Evolutionary conservation across 2,329 filamentous ascomycete genomes (phyloP).

Genomic region (Aspergillus sp.): DNA sequence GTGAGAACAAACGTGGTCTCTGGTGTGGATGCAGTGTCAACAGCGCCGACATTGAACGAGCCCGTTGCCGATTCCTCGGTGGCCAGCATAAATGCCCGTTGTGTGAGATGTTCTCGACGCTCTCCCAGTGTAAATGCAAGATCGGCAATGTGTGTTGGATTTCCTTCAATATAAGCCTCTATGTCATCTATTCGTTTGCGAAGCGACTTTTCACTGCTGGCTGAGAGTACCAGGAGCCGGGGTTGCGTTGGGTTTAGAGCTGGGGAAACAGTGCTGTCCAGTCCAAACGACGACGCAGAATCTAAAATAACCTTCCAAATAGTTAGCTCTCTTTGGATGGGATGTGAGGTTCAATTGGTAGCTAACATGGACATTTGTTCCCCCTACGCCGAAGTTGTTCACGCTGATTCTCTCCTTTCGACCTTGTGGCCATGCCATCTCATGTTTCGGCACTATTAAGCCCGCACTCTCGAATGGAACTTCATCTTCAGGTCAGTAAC

Average conservation of each 20-base stretch:
- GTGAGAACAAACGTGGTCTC: conserved; percentile 17
- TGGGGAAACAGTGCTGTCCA: background rate
- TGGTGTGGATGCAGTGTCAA: background rate
- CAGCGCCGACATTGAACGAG: background rate
- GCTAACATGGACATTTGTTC: conserved; percentile 14
- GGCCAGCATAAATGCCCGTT: conserved; percentile 3
- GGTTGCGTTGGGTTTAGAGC: background rate
- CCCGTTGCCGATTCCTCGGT: background rate
- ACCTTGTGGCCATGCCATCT: conserved; percentile 19
- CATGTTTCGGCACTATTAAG: conserved; percentile 6
- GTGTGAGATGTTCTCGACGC: conserved; percentile 8
- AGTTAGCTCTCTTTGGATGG: background rate
- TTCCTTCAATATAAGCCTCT: background rate
- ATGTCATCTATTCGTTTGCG: background rate
- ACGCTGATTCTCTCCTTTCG: conserved; percentile 22
- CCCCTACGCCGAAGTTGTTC: conserved; percentile 29
- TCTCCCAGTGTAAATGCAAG: conserved; percentile 12
- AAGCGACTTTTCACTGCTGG: background rate
- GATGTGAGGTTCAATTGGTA: too few relatives aligned
- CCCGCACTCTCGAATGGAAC: conserved; percentile 13
- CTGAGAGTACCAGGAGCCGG: conserved; percentile 7
- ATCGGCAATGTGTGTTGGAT: background rate
- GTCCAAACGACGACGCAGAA: background rate
- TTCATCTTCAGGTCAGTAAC: background rate
- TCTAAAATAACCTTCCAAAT: background rate